Conservation (phyloP, 148 eudicot species). For the Pouteria glomerata region DNA sequence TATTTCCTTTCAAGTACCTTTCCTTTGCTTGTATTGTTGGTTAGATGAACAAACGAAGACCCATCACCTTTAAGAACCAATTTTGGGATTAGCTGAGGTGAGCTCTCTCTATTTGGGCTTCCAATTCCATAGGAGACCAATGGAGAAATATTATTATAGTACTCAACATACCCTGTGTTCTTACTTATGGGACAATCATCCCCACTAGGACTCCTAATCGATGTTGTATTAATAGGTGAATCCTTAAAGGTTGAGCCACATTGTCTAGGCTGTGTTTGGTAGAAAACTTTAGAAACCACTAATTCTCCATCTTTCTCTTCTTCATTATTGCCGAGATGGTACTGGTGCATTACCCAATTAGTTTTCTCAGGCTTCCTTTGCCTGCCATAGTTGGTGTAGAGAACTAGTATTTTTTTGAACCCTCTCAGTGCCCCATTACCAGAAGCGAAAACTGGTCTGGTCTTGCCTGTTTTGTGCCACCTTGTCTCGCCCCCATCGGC, state of each 20-base stretch:
- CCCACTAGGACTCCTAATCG: neutral
- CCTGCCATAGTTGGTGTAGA: constrained; percentile 88
- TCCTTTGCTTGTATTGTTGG: constrained; percentile 34
- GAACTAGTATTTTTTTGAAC: constrained; percentile 78
- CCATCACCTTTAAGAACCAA: constrained; percentile 52
- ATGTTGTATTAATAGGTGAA: neutral
- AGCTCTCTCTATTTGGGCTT: constrained; percentile 31
- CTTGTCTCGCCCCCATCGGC: constrained; percentile 74
- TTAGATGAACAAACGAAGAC: constrained; percentile 33
- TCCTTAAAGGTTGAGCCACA: constrained; percentile 35
- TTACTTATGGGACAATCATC: neutral
- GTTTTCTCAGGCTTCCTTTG: constrained; percentile 88
- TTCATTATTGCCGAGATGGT: constrained; percentile 69
- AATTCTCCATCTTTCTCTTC: constrained; percentile 87
- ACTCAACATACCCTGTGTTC: constrained; percentile 27
- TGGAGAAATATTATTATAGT: constrained; percentile 22
- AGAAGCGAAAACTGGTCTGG: constrained; percentile 49
- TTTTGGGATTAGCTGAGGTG: constrained; percentile 47
- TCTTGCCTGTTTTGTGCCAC: constrained; percentile 96
- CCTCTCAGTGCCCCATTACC: constrained; percentile 54
- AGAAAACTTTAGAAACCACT: constrained; percentile 83
- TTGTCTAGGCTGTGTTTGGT: constrained; percentile 91
- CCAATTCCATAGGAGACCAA: constrained; percentile 37
- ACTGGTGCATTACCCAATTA: constrained; percentile 96
- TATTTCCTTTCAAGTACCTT: constrained; percentile 9